Percentiles rank a stretch among this genome's conserved stretches.
Evolutionary conservation across 2,329 filamentous ascomycete species (phyloP).

Genomic region (Coleophoma cylindrospora): DNA sequence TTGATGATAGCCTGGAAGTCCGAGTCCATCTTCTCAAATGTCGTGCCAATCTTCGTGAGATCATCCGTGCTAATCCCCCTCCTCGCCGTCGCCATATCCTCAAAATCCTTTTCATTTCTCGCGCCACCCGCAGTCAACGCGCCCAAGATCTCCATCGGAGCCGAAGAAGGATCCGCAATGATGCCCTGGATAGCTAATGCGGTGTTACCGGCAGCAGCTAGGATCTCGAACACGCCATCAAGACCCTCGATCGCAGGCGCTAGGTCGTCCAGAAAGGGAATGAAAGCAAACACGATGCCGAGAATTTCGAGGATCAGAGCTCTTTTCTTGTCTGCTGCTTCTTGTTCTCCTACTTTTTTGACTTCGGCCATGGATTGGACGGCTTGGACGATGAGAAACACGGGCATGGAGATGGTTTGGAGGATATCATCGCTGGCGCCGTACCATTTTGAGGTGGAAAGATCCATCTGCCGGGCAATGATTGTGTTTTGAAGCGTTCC

Average conservation of each 20-base stretch:
- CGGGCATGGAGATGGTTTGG: slow-evolving; percentile 12
- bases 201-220: slow-evolving; percentile 15
- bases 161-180: slow-evolving; percentile 16
- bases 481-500: slow-evolving; percentile 1
- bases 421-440: slow-evolving; percentile 4
- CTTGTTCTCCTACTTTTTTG: slow-evolving; percentile 18
- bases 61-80: slow-evolving; percentile 1
- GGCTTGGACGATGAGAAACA: slow-evolving; percentile 14
- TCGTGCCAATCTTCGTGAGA: slow-evolving; percentile 3
- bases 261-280: slow-evolving; percentile 44
- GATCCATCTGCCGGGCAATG: slow-evolving; percentile 1
- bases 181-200: slow-evolving; percentile 19
- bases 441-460: slow-evolving; percentile 1
- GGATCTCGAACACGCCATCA: slow-evolving; percentile 8
- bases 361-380: slow-evolving; percentile 22
- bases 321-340: slow-evolving; percentile 13
- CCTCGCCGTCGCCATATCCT: background rate
- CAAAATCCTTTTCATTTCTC: slow-evolving; percentile 3
- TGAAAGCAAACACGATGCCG: slow-evolving; percentile 41
- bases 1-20: background rate
- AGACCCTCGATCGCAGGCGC: slow-evolving; percentile 32
- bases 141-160: slow-evolving; percentile 23
- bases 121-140: slow-evolving; percentile 4
- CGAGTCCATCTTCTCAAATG: background rate
- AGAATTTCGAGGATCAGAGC: slow-evolving; percentile 27